These are phyloP conservation scores for Tolypocladium amazonense DNA, from an alignment of 2,329 filamentous ascomycete genomes.

Conservation along the genomic window DNA sequence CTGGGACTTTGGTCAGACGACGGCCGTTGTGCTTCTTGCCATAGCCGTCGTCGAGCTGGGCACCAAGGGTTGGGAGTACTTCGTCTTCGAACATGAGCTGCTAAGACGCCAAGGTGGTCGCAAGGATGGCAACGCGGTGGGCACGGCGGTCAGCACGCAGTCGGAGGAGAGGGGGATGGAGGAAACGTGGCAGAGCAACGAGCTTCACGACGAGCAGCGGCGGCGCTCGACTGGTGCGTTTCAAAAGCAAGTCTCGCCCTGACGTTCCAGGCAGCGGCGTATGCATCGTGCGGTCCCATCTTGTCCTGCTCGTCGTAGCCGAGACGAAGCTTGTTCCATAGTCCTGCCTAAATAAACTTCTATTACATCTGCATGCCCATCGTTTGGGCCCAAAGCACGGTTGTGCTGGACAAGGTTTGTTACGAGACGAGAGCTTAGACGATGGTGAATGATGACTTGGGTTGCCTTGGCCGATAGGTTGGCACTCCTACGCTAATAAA, in stretches of 20 bases:
- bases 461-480: no score
- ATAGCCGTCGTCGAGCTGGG: conserved; percentile 11
- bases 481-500: background rate
- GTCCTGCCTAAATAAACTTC: background rate
- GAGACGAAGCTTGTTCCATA: background rate
- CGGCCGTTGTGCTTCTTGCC: conserved; percentile 15
- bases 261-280: background rate
- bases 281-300: background rate
- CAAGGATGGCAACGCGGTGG: background rate
- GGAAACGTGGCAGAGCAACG: background rate
- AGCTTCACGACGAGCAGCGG: background rate
- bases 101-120: background rate
- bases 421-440: background rate
- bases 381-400: background rate
- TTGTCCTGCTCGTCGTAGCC: background rate
- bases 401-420: background rate
- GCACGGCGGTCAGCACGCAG: background rate
- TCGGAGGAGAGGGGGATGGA: background rate
- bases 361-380: background rate
- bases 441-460: background rate
- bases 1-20: conserved; percentile 22
- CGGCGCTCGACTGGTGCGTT: background rate
- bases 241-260: background rate
- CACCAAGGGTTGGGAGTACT: conserved; percentile 10
- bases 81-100: conserved; percentile 3